A percentile compares a stretch with the other conserved stretches of the same genome.
phyloP scores from a whole-genome alignment of 1,284 basidiomycete species.

The Tremellales sp. region DNA sequence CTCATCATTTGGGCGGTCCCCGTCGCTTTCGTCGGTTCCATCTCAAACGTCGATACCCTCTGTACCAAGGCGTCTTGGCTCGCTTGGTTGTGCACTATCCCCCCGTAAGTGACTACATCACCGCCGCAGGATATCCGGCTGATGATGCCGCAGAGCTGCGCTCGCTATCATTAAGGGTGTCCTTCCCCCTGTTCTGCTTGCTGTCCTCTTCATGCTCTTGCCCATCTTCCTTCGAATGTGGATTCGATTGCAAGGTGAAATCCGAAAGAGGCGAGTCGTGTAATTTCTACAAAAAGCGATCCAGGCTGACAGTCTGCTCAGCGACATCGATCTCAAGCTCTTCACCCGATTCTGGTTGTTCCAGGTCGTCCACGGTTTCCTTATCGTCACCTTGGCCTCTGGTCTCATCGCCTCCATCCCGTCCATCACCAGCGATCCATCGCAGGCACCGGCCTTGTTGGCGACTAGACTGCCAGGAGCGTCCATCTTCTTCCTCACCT shows the following conservation, averaged over 20 bases:
- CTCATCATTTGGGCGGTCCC: slow-evolving; percentile 55
- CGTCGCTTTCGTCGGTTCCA: slow-evolving; percentile 78
- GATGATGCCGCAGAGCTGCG: slow-evolving; percentile 45
- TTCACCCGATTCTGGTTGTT: slow-evolving; percentile 92
- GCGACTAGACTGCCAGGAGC: slow-evolving; percentile 74
- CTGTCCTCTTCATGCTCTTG: slow-evolving; percentile 84
- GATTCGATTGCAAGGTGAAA: slow-evolving; percentile 44
- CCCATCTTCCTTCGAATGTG: slow-evolving; percentile 69
- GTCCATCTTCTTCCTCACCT: slow-evolving; percentile 93
- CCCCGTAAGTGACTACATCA: slow-evolving; percentile 36
- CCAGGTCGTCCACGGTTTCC: slow-evolving; percentile 85
- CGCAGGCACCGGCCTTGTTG: slow-evolving; percentile 61
- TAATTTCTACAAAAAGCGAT: slow-evolving; percentile 74
- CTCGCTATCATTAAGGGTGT: slow-evolving; percentile 88
- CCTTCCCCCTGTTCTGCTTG: slow-evolving; percentile 76
- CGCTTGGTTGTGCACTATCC: slow-evolving; percentile 74
- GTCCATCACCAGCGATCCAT: slow-evolving; percentile 60
- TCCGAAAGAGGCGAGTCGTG: slow-evolving; percentile 49
- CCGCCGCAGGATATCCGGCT: background rate
- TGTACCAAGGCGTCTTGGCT: slow-evolving; percentile 67
- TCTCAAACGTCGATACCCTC: slow-evolving; percentile 76
- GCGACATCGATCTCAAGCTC: slow-evolving; percentile 79
- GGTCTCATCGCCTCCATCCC: slow-evolving; percentile 71
- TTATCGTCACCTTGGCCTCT: slow-evolving; percentile 75
- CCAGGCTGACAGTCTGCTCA: slow-evolving; percentile 57